phyloP scores from a whole-genome alignment of 202 grass and related monocot species.

The Carex arenaria region DNA sequence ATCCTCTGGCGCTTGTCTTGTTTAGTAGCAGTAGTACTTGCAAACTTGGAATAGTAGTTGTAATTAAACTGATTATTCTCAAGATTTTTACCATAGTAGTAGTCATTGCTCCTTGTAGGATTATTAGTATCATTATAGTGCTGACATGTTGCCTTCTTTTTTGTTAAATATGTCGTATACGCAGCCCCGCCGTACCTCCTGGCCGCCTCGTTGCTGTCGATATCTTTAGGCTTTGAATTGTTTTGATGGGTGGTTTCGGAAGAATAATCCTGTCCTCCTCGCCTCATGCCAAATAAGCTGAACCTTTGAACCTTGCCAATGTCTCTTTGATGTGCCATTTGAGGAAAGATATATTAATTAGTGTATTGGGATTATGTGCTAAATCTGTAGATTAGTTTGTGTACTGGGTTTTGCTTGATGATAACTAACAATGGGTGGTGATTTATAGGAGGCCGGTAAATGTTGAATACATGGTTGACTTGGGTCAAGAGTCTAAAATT shows the following conservation, averaged over 20 bases:
- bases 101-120: not conserved
- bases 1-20: not conserved
- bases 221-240: not conserved
- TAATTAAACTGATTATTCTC: not conserved
- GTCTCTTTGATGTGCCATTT: not conserved
- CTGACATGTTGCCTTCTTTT: not conserved
- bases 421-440: not conserved
- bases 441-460: not conserved
- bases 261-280: not conserved
- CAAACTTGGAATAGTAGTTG: not conserved
- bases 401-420: not conserved
- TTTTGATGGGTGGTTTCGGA: not conserved
- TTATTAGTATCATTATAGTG: not conserved
- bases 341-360: not conserved
- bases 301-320: not conserved
- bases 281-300: not conserved
- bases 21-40: not conserved
- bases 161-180: not conserved
- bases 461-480: not conserved
- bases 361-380: not conserved
- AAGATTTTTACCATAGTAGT: not conserved
- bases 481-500: not conserved
- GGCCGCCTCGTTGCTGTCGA: not conserved
- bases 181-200: not conserved
- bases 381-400: not conserved